Evolutionary conservation across 345 rosid genomes (phyloP).

Genomic region (Psidium guajava): DNA sequence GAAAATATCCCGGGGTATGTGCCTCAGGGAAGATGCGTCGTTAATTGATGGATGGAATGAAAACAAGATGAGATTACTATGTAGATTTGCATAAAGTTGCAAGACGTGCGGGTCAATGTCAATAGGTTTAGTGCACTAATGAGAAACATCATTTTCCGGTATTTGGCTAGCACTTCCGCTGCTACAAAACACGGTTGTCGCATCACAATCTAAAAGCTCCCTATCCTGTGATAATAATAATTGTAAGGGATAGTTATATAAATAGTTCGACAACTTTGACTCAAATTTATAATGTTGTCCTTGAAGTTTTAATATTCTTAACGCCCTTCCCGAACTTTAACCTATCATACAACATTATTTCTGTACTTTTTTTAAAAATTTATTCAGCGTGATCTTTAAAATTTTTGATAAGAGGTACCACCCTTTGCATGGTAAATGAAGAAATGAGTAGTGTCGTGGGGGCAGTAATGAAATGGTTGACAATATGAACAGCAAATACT

Average conservation of each 20-base stretch:
- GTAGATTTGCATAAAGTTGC: background rate
- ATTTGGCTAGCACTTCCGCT: background rate
- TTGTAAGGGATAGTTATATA: too few species aligned
- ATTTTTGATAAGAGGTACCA: background rate
- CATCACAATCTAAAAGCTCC: background rate
- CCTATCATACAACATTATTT: fast-evolving
- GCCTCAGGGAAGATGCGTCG: background rate
- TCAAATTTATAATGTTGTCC: too few species aligned
- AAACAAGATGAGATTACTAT: background rate
- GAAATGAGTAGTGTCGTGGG: background rate
- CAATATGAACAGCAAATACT: background rate
- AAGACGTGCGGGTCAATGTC: background rate
- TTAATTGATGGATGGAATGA: background rate
- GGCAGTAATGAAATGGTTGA: background rate
- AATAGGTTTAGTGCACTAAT: background rate
- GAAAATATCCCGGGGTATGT: background rate
- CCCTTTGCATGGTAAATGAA: background rate
- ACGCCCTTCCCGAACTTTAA: too few species aligned
- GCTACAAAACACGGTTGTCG: background rate
- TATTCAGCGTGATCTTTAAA: too few species aligned
- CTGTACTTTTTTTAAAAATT: too few species aligned
- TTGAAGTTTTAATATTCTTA: too few species aligned
- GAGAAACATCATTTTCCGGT: background rate
- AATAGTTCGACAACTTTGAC: too few species aligned
- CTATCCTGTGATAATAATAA: background rate